Conservation (phyloP, 176 grass and related monocot genomes). For the Musa itinerans region DNA sequence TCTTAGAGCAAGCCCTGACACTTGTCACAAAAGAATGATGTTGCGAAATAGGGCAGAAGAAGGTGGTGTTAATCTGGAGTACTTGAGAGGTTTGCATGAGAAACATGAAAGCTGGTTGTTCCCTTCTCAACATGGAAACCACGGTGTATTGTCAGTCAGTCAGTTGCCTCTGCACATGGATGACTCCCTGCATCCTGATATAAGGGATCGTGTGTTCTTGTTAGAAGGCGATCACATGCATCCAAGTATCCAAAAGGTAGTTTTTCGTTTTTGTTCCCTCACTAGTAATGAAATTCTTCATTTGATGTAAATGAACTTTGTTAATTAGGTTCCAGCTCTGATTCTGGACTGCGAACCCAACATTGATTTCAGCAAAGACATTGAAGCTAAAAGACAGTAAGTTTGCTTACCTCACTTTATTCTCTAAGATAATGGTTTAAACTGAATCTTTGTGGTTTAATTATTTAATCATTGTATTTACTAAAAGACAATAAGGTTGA, state of each 20-base stretch:
- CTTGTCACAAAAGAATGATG: constrained; percentile 89
- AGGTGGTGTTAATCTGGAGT: constrained; percentile 78
- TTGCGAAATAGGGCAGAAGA: constrained; percentile 80
- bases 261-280: background rate
- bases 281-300: background rate
- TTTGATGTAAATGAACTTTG: constrained; percentile 12
- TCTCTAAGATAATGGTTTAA: background rate
- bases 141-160: constrained; percentile 63
- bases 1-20: constrained; percentile 81
- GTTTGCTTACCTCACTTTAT: constrained; percentile 7
- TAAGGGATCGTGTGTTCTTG: constrained; percentile 71
- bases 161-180: constrained; percentile 54
- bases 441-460: background rate
- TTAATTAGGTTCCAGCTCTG: constrained; percentile 73
- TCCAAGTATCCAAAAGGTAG: constrained; percentile 82
- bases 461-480: background rate
- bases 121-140: constrained; percentile 42
- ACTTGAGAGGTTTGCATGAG: constrained; percentile 84
- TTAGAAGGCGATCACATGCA: constrained; percentile 94
- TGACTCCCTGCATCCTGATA: constrained; percentile 52
- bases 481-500: too few species aligned
- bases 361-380: constrained; percentile 90
- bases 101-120: constrained; percentile 95
- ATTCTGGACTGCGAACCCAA: constrained; percentile 91
- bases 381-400: constrained; percentile 74